Base-by-base conservation (phyloP, 495 filamentous ascomycete genomes). In the Friedmanniomyces endolithicus region DNA sequence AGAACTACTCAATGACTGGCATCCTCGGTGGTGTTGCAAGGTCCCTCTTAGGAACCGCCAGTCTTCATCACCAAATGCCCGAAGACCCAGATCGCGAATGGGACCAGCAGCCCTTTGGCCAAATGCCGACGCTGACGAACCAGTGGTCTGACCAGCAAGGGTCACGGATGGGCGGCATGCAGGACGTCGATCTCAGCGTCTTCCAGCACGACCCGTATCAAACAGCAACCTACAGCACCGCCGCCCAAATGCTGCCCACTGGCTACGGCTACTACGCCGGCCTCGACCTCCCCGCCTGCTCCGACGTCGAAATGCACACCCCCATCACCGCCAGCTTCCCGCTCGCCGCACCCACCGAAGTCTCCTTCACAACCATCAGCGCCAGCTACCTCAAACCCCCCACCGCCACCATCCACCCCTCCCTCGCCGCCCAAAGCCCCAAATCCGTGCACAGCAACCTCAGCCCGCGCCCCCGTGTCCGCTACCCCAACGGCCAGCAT, bases 141-240 rank as follows among this genome's bases (percentile, higher is more conserved):
- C 34, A 34, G 29, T 56, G 52, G 57, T 8, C 37, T 19, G 24
- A 56, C 6, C 8, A 35, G 4, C 41, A 24, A 11, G 35, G 45
- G 23, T 39, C 50, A 16, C 51, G 24, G 19, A 52, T 56, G 37
- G 53, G 52, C 22, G 57, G 57, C 23, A 56, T 56, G 57, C 52
- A 51, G 31, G 34, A 50, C 8, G 31, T 51, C n/a, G 57, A 60
- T 29, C 45, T 47, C 2, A 25, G 20, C 11, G 34, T 53, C 14
- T 59, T 55, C 47, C 40, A 59, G 11, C 33, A 54, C 24, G 41
- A 57, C 19, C 17, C 24, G 6, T 3, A 14, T 53, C 20, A 25
- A 6, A 1, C 19, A 6, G 12, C 46, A 2, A 14, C 40, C 25
- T 50, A 57, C 24, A 11, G 25, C 11, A 46, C 33, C 23, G 6